Percentiles rank a stretch among this genome's conserved stretches.
Conservation (phyloP, 768 basidiomycete genomes). For the Stropharia rugosoannulata region DNA sequence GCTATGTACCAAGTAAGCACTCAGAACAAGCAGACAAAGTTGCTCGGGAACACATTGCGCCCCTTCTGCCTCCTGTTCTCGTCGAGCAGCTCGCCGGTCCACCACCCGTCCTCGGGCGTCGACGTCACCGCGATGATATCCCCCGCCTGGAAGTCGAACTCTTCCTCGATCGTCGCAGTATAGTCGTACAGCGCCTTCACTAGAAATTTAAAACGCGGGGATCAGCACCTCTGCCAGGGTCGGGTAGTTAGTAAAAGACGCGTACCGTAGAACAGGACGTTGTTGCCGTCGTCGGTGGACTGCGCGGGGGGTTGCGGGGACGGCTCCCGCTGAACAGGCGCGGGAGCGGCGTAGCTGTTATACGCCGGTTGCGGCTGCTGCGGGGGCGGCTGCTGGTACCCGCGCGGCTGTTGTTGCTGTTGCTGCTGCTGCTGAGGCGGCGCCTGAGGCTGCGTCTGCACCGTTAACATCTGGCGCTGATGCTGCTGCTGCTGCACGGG, state of each 20-base stretch:
- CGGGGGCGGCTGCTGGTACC: constrained; percentile 28
- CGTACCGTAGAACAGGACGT: constrained; percentile 88
- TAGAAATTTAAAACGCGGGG: constrained; percentile 24
- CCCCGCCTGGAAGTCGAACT: constrained; percentile 94
- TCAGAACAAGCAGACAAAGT: constrained; percentile 81
- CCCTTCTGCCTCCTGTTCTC: constrained; percentile 70
- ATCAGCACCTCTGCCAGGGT: no score
- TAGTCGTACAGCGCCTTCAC: constrained; percentile 93
- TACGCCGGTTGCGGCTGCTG: constrained; percentile 28
- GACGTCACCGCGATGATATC: constrained; percentile 95
- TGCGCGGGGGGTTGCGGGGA: constrained; percentile 40
- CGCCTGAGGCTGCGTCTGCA: constrained; percentile 31
- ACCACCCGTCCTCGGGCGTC: constrained; percentile 97
- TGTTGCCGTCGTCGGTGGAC: constrained; percentile 78
- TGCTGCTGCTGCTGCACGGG: constrained; percentile 5
- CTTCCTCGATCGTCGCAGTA: constrained; percentile 80
- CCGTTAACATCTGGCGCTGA: constrained; percentile 13
- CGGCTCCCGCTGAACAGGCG: constrained; percentile 46
- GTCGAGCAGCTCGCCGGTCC: constrained; percentile 88
- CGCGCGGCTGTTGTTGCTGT: constrained; percentile 21
- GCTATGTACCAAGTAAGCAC: no score
- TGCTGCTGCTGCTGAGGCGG: constrained; percentile 19
- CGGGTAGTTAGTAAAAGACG: constrained; percentile 12
- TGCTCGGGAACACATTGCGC: constrained; percentile 83
- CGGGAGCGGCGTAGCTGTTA: constrained; percentile 38